These are phyloP conservation scores for Boletus sensibilis DNA, from an alignment of 768 basidiomycete species.

Conservation along the genomic window DNA sequence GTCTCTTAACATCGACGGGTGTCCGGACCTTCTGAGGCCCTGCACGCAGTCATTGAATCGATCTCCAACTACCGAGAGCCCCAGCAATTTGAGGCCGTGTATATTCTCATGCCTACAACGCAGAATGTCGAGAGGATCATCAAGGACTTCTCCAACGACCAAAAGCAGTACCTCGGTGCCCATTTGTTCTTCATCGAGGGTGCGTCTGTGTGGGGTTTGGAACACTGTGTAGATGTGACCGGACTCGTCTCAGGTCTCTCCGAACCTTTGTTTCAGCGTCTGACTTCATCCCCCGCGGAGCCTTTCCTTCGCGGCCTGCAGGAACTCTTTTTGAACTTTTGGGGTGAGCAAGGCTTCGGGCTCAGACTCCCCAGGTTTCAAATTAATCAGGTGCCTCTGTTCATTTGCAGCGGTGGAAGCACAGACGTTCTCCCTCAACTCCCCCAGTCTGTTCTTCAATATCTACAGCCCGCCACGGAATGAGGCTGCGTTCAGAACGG, in stretches of 20 bases:
- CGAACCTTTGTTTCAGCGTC: slow-evolving; percentile 71
- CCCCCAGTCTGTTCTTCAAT: slow-evolving; percentile 82
- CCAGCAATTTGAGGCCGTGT: slow-evolving; percentile 89
- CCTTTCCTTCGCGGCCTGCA: slow-evolving; percentile 73
- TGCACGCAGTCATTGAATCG: slow-evolving; percentile 78
- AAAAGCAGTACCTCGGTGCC: slow-evolving; percentile 75
- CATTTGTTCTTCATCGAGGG: slow-evolving; percentile 96
- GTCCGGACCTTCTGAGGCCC: slow-evolving; percentile 8
- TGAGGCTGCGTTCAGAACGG: slow-evolving; percentile 61
- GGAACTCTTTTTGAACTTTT: slow-evolving; percentile 91
- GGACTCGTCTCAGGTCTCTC: slow-evolving; percentile 54
- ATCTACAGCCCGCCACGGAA: slow-evolving; percentile 83
- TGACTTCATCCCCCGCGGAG: slow-evolving; percentile 75
- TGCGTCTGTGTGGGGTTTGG: slow-evolving; percentile 31
- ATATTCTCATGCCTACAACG: slow-evolving; percentile 90
- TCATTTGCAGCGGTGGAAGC: slow-evolving; percentile 70
- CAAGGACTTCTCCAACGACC: slow-evolving; percentile 67
- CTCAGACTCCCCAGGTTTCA: neutral
- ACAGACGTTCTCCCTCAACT: slow-evolving; percentile 77
- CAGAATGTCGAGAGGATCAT: slow-evolving; percentile 93
- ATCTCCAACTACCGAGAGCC: slow-evolving; percentile 81
- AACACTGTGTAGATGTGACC: neutral
- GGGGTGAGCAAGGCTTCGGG: slow-evolving; percentile 57
- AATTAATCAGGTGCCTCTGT: slow-evolving; percentile 9
- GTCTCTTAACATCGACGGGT: neutral